A percentile compares a stretch with the other conserved stretches of the same genome.
phyloP scores from a whole-genome alignment of 2,329 filamentous ascomycete species.

The Bipolaris victoriae region DNA sequence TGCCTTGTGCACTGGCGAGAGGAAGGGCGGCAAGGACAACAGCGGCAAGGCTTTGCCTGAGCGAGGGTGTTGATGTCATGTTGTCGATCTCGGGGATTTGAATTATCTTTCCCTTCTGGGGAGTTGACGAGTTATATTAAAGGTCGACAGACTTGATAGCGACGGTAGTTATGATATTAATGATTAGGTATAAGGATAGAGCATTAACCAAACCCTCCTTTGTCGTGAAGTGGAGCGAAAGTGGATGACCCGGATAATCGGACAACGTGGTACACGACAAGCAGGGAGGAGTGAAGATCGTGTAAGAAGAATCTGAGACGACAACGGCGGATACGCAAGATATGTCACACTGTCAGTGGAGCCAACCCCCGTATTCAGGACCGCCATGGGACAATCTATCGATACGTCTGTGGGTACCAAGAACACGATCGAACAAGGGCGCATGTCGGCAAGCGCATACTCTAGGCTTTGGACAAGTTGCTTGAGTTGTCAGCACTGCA shows the following conservation, averaged over 20 bases:
- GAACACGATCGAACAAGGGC: not conserved
- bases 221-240: constrained; percentile 5
- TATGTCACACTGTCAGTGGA: constrained; percentile 13
- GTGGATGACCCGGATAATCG: constrained; percentile 6
- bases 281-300: not conserved
- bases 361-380: constrained; percentile 5
- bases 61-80: constrained; percentile 5
- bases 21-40: constrained; percentile 12
- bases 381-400: not conserved
- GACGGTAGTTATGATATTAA: constrained; percentile 3
- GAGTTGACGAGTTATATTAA: not conserved
- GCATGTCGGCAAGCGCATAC: constrained; percentile 11
- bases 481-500: not conserved
- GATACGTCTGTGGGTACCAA: not conserved
- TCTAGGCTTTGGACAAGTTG: not conserved
- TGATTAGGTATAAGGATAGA: constrained; percentile 1
- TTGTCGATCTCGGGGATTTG: not conserved
- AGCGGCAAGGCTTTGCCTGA: constrained; percentile 14
- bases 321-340: constrained; percentile 7
- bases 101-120: not conserved
- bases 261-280: constrained; percentile 8
- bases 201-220: constrained; percentile 8
- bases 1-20: constrained; percentile 6
- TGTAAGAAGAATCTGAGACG: not conserved
- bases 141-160: not conserved